These are phyloP conservation scores for Phytophthora idaei DNA, from an alignment of 352 stramenopile species.

Conservation along the genomic window DNA sequence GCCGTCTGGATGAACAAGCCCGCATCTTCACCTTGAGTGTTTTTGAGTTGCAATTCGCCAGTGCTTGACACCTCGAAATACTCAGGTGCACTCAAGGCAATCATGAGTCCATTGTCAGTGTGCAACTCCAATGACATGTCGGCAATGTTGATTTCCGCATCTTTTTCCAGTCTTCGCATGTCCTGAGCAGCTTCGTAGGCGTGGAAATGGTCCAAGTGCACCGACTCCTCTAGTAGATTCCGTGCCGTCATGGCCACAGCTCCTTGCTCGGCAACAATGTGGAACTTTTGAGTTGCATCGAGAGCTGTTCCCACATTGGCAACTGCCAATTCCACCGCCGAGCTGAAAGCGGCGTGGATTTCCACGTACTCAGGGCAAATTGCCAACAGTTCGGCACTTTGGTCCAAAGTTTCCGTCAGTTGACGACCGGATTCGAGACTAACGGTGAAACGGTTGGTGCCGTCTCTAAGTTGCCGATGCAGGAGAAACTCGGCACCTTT, in stretches of 20 bases:
- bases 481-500: conserved; percentile 70
- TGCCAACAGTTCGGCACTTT: conserved; percentile 47
- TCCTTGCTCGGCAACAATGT: conserved; percentile 43
- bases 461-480: conserved; percentile 67
- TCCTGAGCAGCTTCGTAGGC: conserved; percentile 55
- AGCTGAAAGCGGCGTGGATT: conserved; percentile 63
- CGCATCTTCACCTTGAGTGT: conserved; percentile 62
- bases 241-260: conserved; percentile 51
- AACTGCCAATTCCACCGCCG: conserved; percentile 58
- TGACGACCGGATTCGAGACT: conserved; percentile 63
- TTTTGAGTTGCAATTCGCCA: conserved; percentile 44
- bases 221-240: conserved; percentile 65
- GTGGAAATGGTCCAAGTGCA: conserved; percentile 86
- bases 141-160: conserved; percentile 26
- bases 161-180: conserved; percentile 5
- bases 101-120: conserved; percentile 78
- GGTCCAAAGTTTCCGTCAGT: conserved; percentile 35
- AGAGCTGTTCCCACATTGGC: conserved; percentile 59
- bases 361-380: conserved; percentile 63
- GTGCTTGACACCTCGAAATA: conserved; percentile 67
- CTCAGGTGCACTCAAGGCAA: conserved; percentile 71
- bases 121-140: conserved; percentile 77
- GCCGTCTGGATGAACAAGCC: conserved; percentile 70
- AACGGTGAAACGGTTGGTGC: conserved; percentile 78
- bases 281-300: conserved; percentile 59